These are phyloP conservation scores for Globisporangium alternatum DNA, from an alignment of 352 stramenopile genomes.

Conservation along the genomic window DNA sequence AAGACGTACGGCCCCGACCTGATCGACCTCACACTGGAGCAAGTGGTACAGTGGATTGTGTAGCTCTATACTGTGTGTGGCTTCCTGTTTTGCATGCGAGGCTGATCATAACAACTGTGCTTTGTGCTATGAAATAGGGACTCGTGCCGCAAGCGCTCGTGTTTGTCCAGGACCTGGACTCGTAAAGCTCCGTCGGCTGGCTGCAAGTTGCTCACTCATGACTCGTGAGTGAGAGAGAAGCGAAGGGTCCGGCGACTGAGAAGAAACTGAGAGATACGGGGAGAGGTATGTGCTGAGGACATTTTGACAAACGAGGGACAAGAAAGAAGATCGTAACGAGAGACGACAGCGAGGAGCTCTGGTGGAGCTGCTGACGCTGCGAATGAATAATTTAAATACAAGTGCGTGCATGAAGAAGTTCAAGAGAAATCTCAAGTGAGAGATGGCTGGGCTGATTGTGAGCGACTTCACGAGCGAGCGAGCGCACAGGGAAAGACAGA, in stretches of 20 bases:
- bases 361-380: not conserved
- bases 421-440: not conserved
- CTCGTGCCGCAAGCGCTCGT: slow-evolving; percentile 73
- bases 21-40: slow-evolving; percentile 55
- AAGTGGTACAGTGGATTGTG: slow-evolving; percentile 48
- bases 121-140: slow-evolving; percentile 32
- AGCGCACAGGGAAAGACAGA: no score
- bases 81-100: not conserved
- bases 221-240: not conserved
- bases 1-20: slow-evolving; percentile 65
- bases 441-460: no score
- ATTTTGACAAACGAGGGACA: slow-evolving; percentile 7
- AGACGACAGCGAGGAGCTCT: not conserved
- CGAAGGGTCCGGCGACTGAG: not conserved
- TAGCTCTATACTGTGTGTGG: not conserved
- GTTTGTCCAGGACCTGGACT: slow-evolving; percentile 83
- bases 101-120: not conserved
- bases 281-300: not conserved
- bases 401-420: not conserved
- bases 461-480: no score
- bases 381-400: slow-evolving; percentile 11
- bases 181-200: slow-evolving; percentile 25
- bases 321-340: not conserved
- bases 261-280: not conserved
- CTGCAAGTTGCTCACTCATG: not conserved